A percentile compares a stretch with the other conserved stretches of the same genome.
phyloP scores from a whole-genome alignment of 148 eudicot genomes.

The Nepenthes gracilis region DNA sequence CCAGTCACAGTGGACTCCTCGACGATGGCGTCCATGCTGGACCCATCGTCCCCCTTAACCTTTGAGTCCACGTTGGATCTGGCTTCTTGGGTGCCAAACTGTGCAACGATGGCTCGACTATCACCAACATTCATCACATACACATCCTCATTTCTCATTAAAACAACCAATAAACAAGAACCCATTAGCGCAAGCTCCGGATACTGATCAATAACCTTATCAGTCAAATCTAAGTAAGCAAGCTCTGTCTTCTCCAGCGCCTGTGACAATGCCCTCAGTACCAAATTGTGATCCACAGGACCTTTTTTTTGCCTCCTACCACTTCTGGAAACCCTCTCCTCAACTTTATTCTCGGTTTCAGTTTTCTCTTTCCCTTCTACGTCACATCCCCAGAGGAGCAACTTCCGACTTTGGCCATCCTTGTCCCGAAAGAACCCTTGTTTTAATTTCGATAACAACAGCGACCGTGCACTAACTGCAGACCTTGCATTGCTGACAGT shows the following conservation, averaged over 20 bases:
- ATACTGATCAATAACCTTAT: slow-evolving; percentile 83
- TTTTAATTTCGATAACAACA: slow-evolving; percentile 73
- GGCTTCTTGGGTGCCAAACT: slow-evolving; percentile 34
- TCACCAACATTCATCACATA: slow-evolving; percentile 99
- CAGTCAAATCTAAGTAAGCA: slow-evolving; percentile 86
- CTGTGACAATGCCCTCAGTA: slow-evolving; percentile 69
- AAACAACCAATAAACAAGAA: slow-evolving; percentile 91
- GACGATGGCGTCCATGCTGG: slow-evolving; percentile 48
- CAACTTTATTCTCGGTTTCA: slow-evolving; percentile 25
- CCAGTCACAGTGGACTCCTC: slow-evolving; percentile 41
- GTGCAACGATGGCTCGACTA: slow-evolving; percentile 97
- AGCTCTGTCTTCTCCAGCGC: slow-evolving; percentile 79
- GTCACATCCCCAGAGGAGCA: slow-evolving; percentile 77
- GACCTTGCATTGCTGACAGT: slow-evolving; percentile 62
- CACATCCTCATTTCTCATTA: slow-evolving; percentile 98
- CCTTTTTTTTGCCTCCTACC: slow-evolving; percentile 57
- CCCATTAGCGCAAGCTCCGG: slow-evolving; percentile 99
- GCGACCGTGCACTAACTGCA: slow-evolving; percentile 49
- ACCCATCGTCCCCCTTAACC: slow-evolving; percentile 23
- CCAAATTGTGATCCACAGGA: slow-evolving; percentile 67
- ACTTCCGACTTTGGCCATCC: slow-evolving; percentile 36
- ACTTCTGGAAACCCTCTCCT: slow-evolving; percentile 31
- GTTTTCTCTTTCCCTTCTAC: slow-evolving; percentile 44
- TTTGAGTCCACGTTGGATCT: slow-evolving; percentile 17
- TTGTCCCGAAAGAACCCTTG: slow-evolving; percentile 58